Evolutionary conservation across 371 early-diverging fungal genomes (phyloP).

Genomic region (Chytridium lagenaria): DNA sequence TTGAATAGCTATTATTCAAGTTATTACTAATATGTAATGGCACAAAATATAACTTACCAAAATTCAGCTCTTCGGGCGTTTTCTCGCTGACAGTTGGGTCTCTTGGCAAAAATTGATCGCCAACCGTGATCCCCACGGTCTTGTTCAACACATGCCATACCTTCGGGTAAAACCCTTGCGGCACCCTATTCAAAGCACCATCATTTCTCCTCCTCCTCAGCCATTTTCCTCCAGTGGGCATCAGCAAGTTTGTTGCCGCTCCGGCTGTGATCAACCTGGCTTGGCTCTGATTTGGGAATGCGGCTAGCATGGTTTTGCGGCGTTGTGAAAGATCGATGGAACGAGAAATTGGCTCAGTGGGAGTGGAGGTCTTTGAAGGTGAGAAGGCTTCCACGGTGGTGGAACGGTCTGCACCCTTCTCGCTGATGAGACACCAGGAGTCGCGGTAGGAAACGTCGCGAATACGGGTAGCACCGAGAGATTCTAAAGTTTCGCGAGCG

Average conservation of each 20-base stretch:
- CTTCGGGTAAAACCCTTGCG: conserved; percentile 76
- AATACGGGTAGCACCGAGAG: conserved; percentile 68
- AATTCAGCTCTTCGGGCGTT: conserved; percentile 78
- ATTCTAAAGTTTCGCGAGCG: conserved; percentile 62
- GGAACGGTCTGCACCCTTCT: conserved; percentile 58
- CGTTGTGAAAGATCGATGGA: conserved; percentile 37
- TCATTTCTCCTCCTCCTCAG: conserved; percentile 71
- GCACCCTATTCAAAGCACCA: conserved; percentile 84
- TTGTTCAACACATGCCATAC: conserved; percentile 76
- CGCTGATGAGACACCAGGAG: conserved; percentile 81
- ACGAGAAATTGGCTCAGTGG: conserved; percentile 38
- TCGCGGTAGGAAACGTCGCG: conserved; percentile 71
- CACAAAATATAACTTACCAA: conserved; percentile 40
- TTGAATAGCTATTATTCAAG: conserved; percentile 66
- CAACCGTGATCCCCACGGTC: conserved; percentile 63
- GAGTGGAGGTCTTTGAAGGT: conserved; percentile 24
- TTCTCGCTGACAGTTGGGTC: conserved; percentile 86
- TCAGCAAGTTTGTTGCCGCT: conserved; percentile 25
- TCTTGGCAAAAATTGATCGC: conserved; percentile 64
- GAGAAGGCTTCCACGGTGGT: conserved; percentile 42
- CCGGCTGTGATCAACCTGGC: conserved; percentile 13
- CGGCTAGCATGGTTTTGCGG: conserved; percentile 26
- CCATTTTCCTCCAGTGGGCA: conserved; percentile 81
- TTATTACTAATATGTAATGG: not conserved
- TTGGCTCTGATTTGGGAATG: conserved; percentile 5